A percentile compares a stretch with the other conserved stretches of the same genome.
These are phyloP conservation scores for Trebouxia gelatinosa DNA, from an alignment of 163 green algal genomes.

Conservation along the genomic window DNA sequence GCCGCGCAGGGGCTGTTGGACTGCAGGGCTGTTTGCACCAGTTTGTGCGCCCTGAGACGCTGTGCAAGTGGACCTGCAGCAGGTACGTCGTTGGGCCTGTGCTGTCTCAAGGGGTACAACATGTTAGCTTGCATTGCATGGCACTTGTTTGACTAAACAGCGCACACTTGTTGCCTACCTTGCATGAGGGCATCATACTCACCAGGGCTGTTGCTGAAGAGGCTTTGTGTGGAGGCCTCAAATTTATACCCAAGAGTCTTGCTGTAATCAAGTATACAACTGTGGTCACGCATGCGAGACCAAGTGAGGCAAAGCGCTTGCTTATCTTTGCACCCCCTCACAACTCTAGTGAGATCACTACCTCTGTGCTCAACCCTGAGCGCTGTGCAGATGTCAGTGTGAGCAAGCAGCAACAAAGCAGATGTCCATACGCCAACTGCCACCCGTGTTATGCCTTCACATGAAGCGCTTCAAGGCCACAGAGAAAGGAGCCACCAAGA, in stretches of 20 bases:
- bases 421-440: slow-evolving; percentile 77
- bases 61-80: slow-evolving; percentile 39
- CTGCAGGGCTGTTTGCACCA: slow-evolving; percentile 76
- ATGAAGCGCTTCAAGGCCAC: slow-evolving; percentile 88
- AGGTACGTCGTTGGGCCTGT: neutral
- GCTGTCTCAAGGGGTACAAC: no score
- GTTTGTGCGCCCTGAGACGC: slow-evolving; percentile 71
- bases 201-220: neutral
- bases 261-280: neutral
- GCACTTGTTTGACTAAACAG: neutral
- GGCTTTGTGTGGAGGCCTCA: neutral
- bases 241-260: neutral
- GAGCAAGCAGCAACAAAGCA: slow-evolving; percentile 73
- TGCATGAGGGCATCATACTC: neutral
- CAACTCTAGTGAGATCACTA: neutral
- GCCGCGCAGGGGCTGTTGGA: slow-evolving; percentile 40
- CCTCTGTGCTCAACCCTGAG: neutral
- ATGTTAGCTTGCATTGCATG: no score
- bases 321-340: neutral
- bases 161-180: neutral
- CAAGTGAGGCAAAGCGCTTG: neutral
- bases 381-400: slow-evolving; percentile 37
- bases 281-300: neutral
- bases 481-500: slow-evolving; percentile 6
- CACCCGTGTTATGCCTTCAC: slow-evolving; percentile 85